phyloP scores from a whole-genome alignment of 148 eudicot genomes.

The Silene latifolia region DNA sequence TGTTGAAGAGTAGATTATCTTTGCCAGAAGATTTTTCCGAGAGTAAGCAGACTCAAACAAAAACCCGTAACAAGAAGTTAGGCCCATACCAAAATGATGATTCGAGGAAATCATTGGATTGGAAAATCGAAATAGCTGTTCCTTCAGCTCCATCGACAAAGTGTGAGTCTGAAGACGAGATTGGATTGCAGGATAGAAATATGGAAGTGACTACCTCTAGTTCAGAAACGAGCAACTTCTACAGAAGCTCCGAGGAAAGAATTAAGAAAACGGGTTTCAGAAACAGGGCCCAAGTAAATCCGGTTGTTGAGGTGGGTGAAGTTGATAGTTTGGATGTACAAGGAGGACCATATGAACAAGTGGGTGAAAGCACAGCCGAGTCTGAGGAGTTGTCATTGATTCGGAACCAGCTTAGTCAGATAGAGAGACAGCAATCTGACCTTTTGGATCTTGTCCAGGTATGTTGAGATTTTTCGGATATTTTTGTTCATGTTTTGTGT shows the following conservation, averaged over 20 bases:
- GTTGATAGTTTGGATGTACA: constrained; percentile 11
- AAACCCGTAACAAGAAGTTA: constrained; percentile 26
- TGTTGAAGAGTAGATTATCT: constrained; percentile 32
- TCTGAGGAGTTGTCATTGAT: constrained; percentile 51
- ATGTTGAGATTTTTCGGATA: neutral
- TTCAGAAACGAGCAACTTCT: constrained; percentile 29
- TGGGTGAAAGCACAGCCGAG: constrained; percentile 40
- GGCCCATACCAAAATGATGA: constrained; percentile 30
- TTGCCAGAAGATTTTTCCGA: constrained; percentile 28
- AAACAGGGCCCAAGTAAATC: constrained; percentile 53
- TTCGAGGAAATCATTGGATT: constrained; percentile 26
- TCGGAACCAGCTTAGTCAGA: constrained; percentile 65
- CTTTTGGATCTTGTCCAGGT: constrained; percentile 71
- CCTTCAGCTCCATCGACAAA: constrained; percentile 24
- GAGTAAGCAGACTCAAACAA: constrained; percentile 31
- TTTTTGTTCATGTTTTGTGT: neutral
- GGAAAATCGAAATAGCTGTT: constrained; percentile 35
- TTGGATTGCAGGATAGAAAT: constrained; percentile 13
- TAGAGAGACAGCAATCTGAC: constrained; percentile 68
- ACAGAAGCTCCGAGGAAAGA: constrained; percentile 32
- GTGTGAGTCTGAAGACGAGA: constrained; percentile 25
- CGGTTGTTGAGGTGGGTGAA: constrained; percentile 37
- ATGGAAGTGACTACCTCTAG: constrained; percentile 21
- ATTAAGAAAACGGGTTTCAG: constrained; percentile 29
- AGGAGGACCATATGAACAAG: constrained; percentile 31